A percentile compares a stretch with the other conserved stretches of the same genome.
These are phyloP conservation scores for Aspergillus versicolor DNA, from an alignment of 2,329 filamentous ascomycete species.

Conservation along the genomic window DNA sequence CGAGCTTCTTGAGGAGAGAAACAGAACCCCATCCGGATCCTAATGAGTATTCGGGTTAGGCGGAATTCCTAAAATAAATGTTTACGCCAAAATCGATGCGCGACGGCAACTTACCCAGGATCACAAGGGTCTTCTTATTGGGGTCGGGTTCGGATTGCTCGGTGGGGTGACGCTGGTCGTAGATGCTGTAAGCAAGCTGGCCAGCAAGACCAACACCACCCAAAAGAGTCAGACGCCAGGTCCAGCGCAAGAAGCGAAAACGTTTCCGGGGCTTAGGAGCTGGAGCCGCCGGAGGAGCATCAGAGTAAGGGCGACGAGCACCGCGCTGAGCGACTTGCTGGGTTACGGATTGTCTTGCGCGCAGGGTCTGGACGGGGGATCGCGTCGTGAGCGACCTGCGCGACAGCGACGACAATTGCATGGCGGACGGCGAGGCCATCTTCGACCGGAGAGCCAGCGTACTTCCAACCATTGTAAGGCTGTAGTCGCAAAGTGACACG, in stretches of 20 bases:
- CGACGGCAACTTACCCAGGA: slow-evolving; percentile 67
- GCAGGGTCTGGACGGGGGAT: slow-evolving; percentile 22
- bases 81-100: neutral
- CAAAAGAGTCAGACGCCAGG: slow-evolving; percentile 80
- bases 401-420: slow-evolving; percentile 38
- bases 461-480: slow-evolving; percentile 35
- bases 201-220: slow-evolving; percentile 67
- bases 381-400: slow-evolving; percentile 36
- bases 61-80: neutral
- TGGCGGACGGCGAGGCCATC: slow-evolving; percentile 31
- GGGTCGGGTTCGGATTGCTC: slow-evolving; percentile 80
- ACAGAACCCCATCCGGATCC: slow-evolving; percentile 96
- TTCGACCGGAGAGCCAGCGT: slow-evolving; percentile 34
- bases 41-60: slow-evolving; percentile 37
- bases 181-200: slow-evolving; percentile 78
- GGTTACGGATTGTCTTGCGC: slow-evolving; percentile 26
- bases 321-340: slow-evolving; percentile 29
- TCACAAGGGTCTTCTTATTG: slow-evolving; percentile 92
- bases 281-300: slow-evolving; percentile 43
- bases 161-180: slow-evolving; percentile 74
- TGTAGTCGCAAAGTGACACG: slow-evolving; percentile 22
- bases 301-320: slow-evolving; percentile 52
- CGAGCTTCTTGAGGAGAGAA: slow-evolving; percentile 95
- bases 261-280: slow-evolving; percentile 53
- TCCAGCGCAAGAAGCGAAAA: slow-evolving; percentile 72